A percentile compares a stretch with the other conserved stretches of the same genome.
Conservation (phyloP, 164 flowering plant genomes). For the Chimonanthus praecox region DNA sequence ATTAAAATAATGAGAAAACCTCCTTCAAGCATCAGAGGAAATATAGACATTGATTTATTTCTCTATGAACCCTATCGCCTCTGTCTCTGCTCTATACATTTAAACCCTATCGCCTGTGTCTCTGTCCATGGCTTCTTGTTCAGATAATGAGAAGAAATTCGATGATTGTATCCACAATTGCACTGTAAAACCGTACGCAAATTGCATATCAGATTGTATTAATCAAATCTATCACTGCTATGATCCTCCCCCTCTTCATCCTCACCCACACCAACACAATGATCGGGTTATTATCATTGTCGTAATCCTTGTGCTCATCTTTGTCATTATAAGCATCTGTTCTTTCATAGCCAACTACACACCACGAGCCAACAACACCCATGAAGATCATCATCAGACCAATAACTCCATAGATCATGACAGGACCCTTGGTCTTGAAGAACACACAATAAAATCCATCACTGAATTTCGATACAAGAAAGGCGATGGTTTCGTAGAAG, state of each 20-base stretch:
- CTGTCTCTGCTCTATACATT: not conserved
- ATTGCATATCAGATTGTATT: not conserved
- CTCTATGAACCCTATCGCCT: not conserved
- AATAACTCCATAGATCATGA: conserved; percentile 24
- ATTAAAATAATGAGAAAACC: not conserved
- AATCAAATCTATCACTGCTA: not conserved
- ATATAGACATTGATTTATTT: no score
- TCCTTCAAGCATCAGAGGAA: not conserved
- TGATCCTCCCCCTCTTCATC: not conserved
- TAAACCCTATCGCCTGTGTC: not conserved
- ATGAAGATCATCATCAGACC: conserved; percentile 24
- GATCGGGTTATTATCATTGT: conserved; percentile 26
- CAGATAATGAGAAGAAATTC: not conserved
- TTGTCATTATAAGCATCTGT: conserved; percentile 32
- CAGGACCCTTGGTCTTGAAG: conserved; percentile 52
- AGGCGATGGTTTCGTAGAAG: conserved; percentile 63
- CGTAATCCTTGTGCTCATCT: conserved; percentile 20
- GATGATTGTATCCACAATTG: not conserved
- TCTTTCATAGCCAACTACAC: conserved; percentile 24
- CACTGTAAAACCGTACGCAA: not conserved
- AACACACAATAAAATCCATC: conserved; percentile 58
- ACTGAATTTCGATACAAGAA: conserved; percentile 55
- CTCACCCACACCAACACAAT: not conserved
- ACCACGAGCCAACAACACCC: not conserved
- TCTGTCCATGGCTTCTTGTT: not conserved